phyloP scores from a whole-genome alignment of 139 green algal species.

The Micractinium sp. region DNA sequence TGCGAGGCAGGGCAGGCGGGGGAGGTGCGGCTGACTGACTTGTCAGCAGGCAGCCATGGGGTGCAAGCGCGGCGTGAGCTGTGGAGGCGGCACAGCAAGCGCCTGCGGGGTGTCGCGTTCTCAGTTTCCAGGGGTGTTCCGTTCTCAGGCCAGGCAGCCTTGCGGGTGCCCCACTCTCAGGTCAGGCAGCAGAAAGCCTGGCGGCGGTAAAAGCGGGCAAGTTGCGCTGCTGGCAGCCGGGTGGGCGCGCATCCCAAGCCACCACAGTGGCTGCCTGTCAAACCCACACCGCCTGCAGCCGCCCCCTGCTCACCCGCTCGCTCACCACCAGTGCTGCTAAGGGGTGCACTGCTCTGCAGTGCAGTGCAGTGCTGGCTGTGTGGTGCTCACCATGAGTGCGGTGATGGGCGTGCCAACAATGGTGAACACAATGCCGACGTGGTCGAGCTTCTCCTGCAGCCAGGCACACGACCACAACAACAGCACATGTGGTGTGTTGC shows the following conservation, averaged over 20 bases:
- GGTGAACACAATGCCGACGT: constrained; percentile 82
- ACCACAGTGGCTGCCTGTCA: neutral
- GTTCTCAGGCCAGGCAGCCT: too few species aligned
- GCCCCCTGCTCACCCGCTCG: too few species aligned
- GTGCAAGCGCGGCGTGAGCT: neutral
- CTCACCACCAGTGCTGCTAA: neutral
- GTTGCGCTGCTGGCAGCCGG: neutral
- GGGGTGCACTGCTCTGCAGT: too few species aligned
- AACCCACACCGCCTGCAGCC: too few species aligned
- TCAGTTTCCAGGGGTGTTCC: too few species aligned
- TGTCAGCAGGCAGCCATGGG: neutral
- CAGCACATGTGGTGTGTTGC: neutral
- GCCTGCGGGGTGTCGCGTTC: too few species aligned
- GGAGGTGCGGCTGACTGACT: neutral
- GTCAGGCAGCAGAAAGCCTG: neutral
- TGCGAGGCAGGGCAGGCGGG: neutral
- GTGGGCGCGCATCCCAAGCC: neutral
- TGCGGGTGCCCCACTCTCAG: too few species aligned
- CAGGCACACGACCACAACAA: neutral
- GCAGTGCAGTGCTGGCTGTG: too few species aligned
- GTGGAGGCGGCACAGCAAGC: neutral
- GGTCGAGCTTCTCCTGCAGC: constrained; percentile 85
- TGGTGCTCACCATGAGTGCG: constrained; percentile 67
- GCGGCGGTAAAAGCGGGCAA: neutral
- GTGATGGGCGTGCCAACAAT: constrained; percentile 81